A percentile compares a stretch with the other conserved stretches of the same genome.
Conservation (phyloP, 345 rosid genomes). For the Gossypium sturtianum region DNA sequence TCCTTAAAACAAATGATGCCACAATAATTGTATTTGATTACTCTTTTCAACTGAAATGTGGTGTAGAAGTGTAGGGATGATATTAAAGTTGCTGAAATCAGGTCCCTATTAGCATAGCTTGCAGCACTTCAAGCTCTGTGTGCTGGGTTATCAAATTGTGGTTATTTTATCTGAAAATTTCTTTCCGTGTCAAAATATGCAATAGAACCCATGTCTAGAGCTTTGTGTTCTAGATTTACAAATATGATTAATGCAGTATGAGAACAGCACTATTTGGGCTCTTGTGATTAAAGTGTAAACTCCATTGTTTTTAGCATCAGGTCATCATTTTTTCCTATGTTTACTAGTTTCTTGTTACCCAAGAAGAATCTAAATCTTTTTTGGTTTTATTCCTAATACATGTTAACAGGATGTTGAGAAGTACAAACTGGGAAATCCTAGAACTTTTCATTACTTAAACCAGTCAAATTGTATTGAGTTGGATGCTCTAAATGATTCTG, state of each 20-base stretch:
- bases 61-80: neutral
- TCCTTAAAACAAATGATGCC: neutral
- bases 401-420: slow-evolving; percentile 59
- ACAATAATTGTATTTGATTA: neutral
- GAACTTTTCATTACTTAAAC: slow-evolving; percentile 80
- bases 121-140: neutral
- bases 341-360: neutral
- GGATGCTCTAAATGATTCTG: slow-evolving; percentile 76
- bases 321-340: neutral
- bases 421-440: slow-evolving; percentile 77
- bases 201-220: neutral
- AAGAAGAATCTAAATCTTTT: neutral
- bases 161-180: neutral
- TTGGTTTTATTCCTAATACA: slow-evolving; percentile 1
- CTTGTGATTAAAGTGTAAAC: neutral
- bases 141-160: neutral
- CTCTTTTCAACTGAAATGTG: neutral
- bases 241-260: neutral
- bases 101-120: neutral
- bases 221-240: neutral
- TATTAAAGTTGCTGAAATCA: neutral
- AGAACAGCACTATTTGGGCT: neutral
- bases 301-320: neutral
- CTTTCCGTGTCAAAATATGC: neutral
- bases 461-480: slow-evolving; percentile 79